Evolutionary conservation across 2,329 filamentous ascomycete species (phyloP), one percentile per base, ranked within the genome.

Genomic region (Reticulascus tulasneorum): DNA sequence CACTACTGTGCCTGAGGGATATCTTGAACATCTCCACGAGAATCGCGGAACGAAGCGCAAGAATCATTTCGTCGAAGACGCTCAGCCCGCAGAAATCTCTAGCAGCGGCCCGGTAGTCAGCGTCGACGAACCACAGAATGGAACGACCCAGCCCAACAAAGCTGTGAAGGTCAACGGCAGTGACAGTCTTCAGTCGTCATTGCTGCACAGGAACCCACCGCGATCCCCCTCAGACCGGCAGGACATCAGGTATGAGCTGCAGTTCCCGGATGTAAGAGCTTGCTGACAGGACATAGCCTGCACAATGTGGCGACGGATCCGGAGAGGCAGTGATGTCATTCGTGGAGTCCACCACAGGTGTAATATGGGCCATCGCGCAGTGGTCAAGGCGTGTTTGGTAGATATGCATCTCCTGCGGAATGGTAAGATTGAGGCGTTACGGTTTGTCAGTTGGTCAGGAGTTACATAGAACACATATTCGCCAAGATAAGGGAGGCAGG

Each of bases 11-110:
- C 77, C 83, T 2, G 74, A 81, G 7, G 81, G 76, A 23, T 96
- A 96, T 64, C 93, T 96, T 49, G 79, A 86, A 47, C 86, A 88
- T 51, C 70, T 94, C 6, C 82, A 86, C 60, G 67, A 73, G 40
- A 63, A 89, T 13, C 73, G 86, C 35, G 84, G 83, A 29, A 81
- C 86, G 58, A 82, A 77, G 44, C 69, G 73, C 42, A 39, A 41
- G 30, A 25, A 28, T 17, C 18, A n/a, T n/a, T n/a, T n/a, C n/a
- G n/a, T n/a, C 13, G 18, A 24, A 23, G n/a, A 18, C 35, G 13
- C 18, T 39, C 7, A 21, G n/a, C n/a, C n/a, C n/a, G n/a, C n/a
- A n/a, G n/a, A n/a, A n/a, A n/a, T 38, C 18, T 29, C 19, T 23
- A 41, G 35, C 19, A 30, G 38, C 29, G 38, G 38, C 18, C 38